Conservation (phyloP, 768 basidiomycete genomes). For the Nevesoporus exiguus region DNA sequence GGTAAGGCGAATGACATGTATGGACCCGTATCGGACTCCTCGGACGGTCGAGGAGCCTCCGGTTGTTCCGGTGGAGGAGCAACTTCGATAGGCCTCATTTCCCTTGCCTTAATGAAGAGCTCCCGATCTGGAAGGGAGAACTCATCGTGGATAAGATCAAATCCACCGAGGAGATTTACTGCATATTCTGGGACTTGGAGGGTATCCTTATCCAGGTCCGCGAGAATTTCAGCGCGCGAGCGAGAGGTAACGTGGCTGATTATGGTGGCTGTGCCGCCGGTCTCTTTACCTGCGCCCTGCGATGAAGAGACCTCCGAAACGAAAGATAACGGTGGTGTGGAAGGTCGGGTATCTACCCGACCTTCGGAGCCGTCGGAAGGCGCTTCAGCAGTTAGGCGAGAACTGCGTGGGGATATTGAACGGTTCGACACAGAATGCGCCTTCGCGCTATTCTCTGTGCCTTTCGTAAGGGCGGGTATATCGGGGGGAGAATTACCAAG, state of each 20-base stretch:
- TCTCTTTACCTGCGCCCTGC: constrained; percentile 17
- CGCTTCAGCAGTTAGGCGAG: constrained; percentile 22
- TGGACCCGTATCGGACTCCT: constrained; percentile 33
- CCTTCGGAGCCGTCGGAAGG: constrained; percentile 22
- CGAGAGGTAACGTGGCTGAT: constrained; percentile 34
- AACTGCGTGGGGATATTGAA: constrained; percentile 17
- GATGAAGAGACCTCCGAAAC: constrained; percentile 26
- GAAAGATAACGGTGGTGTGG: constrained; percentile 30
- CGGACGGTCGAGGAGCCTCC: constrained; percentile 24
- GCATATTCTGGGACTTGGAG: constrained; percentile 45
- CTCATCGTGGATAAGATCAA: constrained; percentile 38
- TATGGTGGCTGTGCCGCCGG: constrained; percentile 36
- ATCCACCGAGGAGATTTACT: constrained; percentile 40
- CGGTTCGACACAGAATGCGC: constrained; percentile 16
- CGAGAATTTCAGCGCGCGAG: constrained; percentile 37
- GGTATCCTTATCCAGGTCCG: constrained; percentile 31
- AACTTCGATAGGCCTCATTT: constrained; percentile 29
- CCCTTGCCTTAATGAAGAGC: constrained; percentile 27
- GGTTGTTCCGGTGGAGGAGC: constrained; percentile 22
- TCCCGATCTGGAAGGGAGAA: constrained; percentile 32
- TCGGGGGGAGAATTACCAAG: constrained; percentile 17
- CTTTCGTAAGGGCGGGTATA: constrained; percentile 14
- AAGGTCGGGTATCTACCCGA: constrained; percentile 24
- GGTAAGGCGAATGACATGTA: constrained; percentile 32
- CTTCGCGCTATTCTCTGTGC: constrained; percentile 16